Evolutionary conservation across 768 basidiomycete species (phyloP).

Genomic region (Obba rivulosa): DNA sequence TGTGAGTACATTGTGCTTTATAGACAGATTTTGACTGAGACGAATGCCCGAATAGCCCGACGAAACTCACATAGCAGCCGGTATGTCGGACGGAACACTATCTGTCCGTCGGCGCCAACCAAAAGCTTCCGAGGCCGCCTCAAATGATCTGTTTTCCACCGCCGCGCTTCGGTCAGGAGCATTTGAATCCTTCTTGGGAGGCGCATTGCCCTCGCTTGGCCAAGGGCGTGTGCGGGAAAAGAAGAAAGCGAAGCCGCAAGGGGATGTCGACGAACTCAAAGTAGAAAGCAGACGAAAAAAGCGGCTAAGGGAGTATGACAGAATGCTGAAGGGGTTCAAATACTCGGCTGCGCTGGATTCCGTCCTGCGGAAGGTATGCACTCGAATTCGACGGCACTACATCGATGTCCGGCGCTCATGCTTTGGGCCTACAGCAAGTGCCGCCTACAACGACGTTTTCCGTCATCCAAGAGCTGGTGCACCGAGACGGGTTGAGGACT

Average conservation of each 20-base stretch:
- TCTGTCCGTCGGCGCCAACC: constrained; percentile 87
- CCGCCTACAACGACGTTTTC: constrained; percentile 85
- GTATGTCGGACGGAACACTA: constrained; percentile 98
- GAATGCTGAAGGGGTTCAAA: constrained; percentile 84
- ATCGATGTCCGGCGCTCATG: constrained; percentile 3
- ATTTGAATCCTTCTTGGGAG: constrained; percentile 64
- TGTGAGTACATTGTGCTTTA: constrained; percentile 43
- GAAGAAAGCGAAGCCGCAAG: constrained; percentile 42
- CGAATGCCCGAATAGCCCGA: constrained; percentile 58
- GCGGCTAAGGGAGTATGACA: constrained; percentile 83
- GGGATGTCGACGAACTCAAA: constrained; percentile 70
- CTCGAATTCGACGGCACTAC: not conserved
- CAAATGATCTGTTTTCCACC: constrained; percentile 29
- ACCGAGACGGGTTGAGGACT: constrained; percentile 81
- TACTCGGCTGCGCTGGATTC: constrained; percentile 94
- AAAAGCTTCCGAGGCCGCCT: constrained; percentile 55
- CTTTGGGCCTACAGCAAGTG: constrained; percentile 51
- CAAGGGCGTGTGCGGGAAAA: constrained; percentile 48
- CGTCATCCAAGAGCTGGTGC: constrained; percentile 86
- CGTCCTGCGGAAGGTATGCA: constrained; percentile 72
- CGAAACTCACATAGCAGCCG: constrained; percentile 92
- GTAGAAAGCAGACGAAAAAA: constrained; percentile 68
- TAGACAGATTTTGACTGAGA: no score
- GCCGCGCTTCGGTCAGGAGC: constrained; percentile 46
- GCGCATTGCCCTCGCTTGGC: constrained; percentile 49